Evolutionary conservation across 805 yeast genomes (phyloP), one percentile per base, ranked within the genome.

Genomic region (Starmerella vitae): DNA sequence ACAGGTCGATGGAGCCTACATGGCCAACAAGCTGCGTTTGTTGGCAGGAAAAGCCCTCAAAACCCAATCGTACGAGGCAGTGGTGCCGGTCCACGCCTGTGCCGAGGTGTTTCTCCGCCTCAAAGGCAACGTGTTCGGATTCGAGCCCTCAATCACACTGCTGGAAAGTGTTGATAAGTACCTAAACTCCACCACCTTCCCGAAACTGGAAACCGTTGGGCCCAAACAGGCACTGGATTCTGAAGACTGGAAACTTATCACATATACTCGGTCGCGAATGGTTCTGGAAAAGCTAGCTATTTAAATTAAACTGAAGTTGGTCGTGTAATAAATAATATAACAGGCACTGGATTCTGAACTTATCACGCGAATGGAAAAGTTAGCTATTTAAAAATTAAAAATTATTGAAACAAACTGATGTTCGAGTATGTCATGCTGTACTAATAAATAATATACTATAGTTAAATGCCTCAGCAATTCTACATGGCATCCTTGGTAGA

Each of bases 401-500:
- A 30, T 30, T 8, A 8, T n/a, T 21, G 27, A 12, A 12, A n/a
- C 27, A n/a, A n/a, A 12, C 13, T 12, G 27, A 25, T 12, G n/a
- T n/a, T n/a, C n/a, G n/a, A n/a, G n/a, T n/a, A n/a, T n/a, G n/a
- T n/a, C n/a, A 22, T 22, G 26, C 7, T 22, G 12, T 8, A 22
- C 7, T 22, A 22, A 22, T 22, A 22, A 22, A 22, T 22, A 22
- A 22, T 7, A 22, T 7, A 22, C 26, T 22, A 8, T 22, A 22
- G 26, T 8, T 22, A 22, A 12, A 22, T 22, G 26, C 26, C 7
- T 22, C 12, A 22, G 26, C 26, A 22, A 22, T 7, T 27, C 42
- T 42, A 44, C 37, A 35, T 43, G 41, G 36, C 25, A 37, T 45
- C 50, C 50, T 48, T 46, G 38, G 39, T 36, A 32, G 48, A 30